Percentiles rank a stretch among this genome's conserved stretches.
Conservation (phyloP, 2,329 filamentous ascomycete genomes). For the Zasmidium angulare region DNA sequence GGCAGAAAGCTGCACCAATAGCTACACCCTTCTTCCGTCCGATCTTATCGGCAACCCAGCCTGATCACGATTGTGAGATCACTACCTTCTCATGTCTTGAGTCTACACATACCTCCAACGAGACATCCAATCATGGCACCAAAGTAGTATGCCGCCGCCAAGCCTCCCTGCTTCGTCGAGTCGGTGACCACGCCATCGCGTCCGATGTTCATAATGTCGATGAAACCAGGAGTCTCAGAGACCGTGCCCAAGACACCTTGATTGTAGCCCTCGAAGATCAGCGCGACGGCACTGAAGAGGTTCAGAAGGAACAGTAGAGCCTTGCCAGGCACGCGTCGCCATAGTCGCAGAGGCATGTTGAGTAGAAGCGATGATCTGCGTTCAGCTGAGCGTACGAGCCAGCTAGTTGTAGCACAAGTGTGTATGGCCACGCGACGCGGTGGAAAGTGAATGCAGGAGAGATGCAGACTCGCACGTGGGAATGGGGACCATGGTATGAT, state of each 20-base stretch:
- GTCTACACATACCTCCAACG: constrained; percentile 37
- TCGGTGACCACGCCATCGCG: constrained; percentile 49
- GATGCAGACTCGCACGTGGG: background rate
- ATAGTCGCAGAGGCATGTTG: constrained; percentile 29
- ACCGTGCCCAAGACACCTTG: constrained; percentile 54
- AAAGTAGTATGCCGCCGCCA: constrained; percentile 54
- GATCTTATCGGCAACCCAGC: constrained; percentile 29
- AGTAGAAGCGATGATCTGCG: background rate
- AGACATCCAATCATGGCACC: constrained; percentile 54
- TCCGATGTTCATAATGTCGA: constrained; percentile 49
- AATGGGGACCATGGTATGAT: background rate
- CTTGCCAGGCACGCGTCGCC: constrained; percentile 30
- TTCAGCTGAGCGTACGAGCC: background rate
- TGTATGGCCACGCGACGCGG: background rate
- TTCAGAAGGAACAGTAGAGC: constrained; percentile 30
- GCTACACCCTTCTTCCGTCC: constrained; percentile 29
- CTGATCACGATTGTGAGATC: constrained; percentile 18
- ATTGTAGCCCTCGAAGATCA: constrained; percentile 50
- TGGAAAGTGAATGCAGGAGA: background rate
- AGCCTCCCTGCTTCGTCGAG: constrained; percentile 52
- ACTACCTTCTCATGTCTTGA: background rate
- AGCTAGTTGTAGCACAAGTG: background rate
- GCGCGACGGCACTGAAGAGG: constrained; percentile 29
- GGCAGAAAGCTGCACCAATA: constrained; percentile 26
- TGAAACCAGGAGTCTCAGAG: constrained; percentile 45